These are phyloP conservation scores for Sporothrix dimorphospora DNA, from an alignment of 2,329 filamentous ascomycete species.

Conservation along the genomic window DNA sequence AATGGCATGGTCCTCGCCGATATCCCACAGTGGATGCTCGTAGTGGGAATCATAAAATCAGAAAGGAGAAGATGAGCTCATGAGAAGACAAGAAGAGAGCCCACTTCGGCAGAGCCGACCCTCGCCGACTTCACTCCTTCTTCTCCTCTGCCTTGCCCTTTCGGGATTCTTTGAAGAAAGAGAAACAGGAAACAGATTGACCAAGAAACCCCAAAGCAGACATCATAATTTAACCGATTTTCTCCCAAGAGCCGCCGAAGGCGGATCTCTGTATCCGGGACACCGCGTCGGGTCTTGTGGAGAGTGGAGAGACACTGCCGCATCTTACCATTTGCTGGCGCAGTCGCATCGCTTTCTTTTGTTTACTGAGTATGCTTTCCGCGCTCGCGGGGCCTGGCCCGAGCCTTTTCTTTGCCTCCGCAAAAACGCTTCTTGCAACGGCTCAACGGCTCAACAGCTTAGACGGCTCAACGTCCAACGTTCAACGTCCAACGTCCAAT, in stretches of 20 bases:
- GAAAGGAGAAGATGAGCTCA: too few species aligned
- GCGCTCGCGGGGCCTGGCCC: background rate
- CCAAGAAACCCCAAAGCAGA: background rate
- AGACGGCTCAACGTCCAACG: background rate
- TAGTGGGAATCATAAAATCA: too few species aligned
- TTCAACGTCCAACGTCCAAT: background rate
- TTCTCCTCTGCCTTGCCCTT: background rate
- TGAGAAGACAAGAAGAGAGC: too few species aligned
- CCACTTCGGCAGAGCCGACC: background rate
- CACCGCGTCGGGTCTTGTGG: background rate
- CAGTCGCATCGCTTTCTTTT: background rate
- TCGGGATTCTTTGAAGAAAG: background rate
- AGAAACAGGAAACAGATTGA: background rate
- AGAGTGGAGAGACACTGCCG: constrained; percentile 6
- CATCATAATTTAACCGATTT: background rate
- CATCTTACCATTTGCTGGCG: background rate
- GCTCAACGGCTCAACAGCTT: background rate
- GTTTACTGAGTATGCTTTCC: constrained; percentile 8
- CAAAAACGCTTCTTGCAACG: background rate
- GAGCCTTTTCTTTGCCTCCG: background rate
- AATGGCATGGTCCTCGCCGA: background rate
- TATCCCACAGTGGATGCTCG: background rate
- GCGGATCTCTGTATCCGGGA: constrained; percentile 8
- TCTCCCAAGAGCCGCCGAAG: background rate
- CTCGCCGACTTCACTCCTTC: background rate